These are phyloP conservation scores for Neocallimastix lanati DNA, from an alignment of 192 early-diverging fungal genomes.

Conservation along the genomic window DNA sequence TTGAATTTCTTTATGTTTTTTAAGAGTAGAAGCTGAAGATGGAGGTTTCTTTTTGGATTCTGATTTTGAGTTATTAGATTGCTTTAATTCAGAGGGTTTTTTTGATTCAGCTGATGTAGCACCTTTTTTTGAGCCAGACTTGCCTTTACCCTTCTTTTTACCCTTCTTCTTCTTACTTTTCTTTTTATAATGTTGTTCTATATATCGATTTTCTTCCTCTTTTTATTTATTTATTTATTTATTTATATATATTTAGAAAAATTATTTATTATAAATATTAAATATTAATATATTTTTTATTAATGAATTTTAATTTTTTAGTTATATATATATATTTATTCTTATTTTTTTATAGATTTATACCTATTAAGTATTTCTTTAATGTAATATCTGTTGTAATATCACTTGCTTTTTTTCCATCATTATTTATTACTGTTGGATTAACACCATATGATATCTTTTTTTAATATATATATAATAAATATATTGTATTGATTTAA, in stretches of 20 bases:
- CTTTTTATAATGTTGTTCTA: background rate
- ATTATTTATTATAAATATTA: too few species aligned
- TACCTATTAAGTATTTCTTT: background rate
- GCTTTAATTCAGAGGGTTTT: background rate
- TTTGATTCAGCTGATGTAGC: background rate
- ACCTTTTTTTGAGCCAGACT: too few species aligned
- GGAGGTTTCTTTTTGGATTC: background rate
- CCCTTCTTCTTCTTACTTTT: background rate
- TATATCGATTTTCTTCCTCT: background rate
- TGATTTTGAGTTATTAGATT: background rate
- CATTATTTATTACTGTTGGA: background rate
- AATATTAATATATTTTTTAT: too few species aligned
- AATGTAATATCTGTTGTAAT: background rate
- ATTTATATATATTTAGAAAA: too few species aligned
- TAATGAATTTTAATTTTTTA: too few species aligned
- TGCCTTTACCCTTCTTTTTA: background rate
- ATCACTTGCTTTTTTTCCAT: background rate
- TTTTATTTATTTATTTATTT: too few species aligned
- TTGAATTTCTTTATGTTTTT: too few species aligned
- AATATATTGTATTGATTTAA: too few species aligned
- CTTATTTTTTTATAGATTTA: background rate
- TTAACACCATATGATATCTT: background rate
- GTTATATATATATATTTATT: too few species aligned
- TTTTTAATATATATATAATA: background rate
- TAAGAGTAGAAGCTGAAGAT: too few species aligned